phyloP scores from a whole-genome alignment of 2,329 filamentous ascomycete species.

The Alternaria brassicae region DNA sequence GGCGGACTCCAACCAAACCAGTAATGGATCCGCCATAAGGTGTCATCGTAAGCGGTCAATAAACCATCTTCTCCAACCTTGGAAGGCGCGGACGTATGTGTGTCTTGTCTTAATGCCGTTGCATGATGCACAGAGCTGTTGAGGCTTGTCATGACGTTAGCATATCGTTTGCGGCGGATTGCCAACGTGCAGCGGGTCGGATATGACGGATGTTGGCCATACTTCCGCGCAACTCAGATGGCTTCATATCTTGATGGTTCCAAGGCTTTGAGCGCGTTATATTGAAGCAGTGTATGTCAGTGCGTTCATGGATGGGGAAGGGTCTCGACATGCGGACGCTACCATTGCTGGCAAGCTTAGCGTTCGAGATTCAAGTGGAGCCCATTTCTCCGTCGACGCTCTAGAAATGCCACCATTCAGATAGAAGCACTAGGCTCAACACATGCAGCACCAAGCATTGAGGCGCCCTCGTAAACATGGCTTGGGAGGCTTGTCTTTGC shows the following conservation, averaged over 20 bases:
- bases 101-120: background rate
- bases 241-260: background rate
- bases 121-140: background rate
- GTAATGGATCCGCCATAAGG: background rate
- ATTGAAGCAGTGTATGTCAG: background rate
- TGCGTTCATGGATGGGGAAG: background rate
- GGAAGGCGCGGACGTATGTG: background rate
- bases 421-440: background rate
- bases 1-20: no score
- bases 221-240: background rate
- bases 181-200: background rate
- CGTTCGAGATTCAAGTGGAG: constrained; percentile 4
- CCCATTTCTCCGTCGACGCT: constrained; percentile 8
- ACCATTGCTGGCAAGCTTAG: constrained; percentile 3
- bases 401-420: constrained; percentile 16
- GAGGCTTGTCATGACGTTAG: background rate
- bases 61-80: background rate
- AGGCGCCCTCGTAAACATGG: constrained; percentile 4
- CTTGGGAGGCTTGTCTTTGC: constrained; percentile 11
- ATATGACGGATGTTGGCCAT: background rate
- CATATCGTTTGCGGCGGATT: constrained; percentile 1
- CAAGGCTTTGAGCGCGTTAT: background rate
- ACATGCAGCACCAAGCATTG: constrained; percentile 14
- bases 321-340: background rate
- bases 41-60: background rate